A percentile compares a stretch with the other conserved stretches of the same genome.
These are phyloP conservation scores for Hysterangium stoloniferum DNA, from an alignment of 768 basidiomycete species.

Conservation along the genomic window DNA sequence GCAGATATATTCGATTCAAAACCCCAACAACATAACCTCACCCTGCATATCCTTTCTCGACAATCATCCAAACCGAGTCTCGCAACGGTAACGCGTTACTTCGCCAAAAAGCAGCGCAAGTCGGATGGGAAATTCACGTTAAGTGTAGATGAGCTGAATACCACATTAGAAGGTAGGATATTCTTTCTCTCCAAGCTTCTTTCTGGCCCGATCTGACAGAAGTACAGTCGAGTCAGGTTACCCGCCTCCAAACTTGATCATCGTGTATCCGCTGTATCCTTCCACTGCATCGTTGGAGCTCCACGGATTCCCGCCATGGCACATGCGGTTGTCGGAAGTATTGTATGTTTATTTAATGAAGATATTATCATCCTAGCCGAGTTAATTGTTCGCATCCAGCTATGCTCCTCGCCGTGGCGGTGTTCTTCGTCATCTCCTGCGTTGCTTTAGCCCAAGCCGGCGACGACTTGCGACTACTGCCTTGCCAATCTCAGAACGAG, in stretches of 20 bases:
- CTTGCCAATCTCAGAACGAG: slow-evolving; percentile 19
- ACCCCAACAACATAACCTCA: slow-evolving; percentile 5
- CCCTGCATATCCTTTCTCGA: slow-evolving; percentile 48
- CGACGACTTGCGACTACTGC: neutral
- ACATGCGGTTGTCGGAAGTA: slow-evolving; percentile 73
- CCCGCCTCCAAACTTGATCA: slow-evolving; percentile 68
- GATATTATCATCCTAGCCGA: neutral
- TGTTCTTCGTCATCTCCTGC: slow-evolving; percentile 1
- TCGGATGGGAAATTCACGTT: slow-evolving; percentile 25
- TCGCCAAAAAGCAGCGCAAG: slow-evolving; percentile 25
- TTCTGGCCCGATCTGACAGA: no score
- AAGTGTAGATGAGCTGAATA: slow-evolving; percentile 38
- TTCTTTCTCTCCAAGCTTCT: neutral
- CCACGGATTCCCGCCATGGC: slow-evolving; percentile 79
- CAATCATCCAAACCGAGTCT: slow-evolving; percentile 59
- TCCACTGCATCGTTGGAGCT: slow-evolving; percentile 49
- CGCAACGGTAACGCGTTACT: slow-evolving; percentile 41
- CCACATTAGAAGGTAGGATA: slow-evolving; percentile 50
- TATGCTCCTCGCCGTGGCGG: slow-evolving; percentile 4
- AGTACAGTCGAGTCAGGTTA: slow-evolving; percentile 48
- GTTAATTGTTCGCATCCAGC: neutral
- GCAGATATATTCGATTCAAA: neutral
- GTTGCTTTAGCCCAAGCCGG: neutral
- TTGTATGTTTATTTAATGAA: slow-evolving; percentile 41
- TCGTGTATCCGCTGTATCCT: slow-evolving; percentile 53